Percentiles rank a stretch among this genome's conserved stretches.
Evolutionary conservation across 805 yeast species (phyloP).

Genomic region (Hanseniaspora jakobsenii): DNA sequence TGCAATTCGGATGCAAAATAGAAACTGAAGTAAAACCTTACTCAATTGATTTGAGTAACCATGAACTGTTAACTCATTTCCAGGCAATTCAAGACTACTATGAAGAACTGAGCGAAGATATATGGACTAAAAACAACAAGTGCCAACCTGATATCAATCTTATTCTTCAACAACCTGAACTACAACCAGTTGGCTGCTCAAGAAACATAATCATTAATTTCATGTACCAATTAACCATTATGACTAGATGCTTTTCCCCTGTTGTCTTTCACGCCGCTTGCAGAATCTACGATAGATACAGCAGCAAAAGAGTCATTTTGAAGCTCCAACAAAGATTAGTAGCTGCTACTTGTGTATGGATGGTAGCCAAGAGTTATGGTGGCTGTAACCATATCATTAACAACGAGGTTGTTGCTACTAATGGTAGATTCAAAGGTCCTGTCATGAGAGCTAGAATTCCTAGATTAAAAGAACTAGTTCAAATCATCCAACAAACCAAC

Average conservation of each 20-base stretch:
- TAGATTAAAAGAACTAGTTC: constrained; percentile 55
- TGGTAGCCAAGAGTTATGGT: constrained; percentile 74
- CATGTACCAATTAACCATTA: constrained; percentile 54
- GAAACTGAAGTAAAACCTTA: constrained; percentile 38
- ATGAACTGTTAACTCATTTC: constrained; percentile 40
- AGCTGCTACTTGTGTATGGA: constrained; percentile 85
- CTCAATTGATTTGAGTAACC: constrained; percentile 37
- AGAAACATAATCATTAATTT: constrained; percentile 71
- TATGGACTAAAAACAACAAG: constrained; percentile 28
- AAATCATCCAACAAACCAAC: constrained; percentile 18
- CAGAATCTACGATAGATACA: constrained; percentile 77
- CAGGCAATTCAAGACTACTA: constrained; percentile 39
- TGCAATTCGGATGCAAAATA: constrained; percentile 7
- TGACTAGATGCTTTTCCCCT: constrained; percentile 50
- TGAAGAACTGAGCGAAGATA: constrained; percentile 36
- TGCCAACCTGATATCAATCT: constrained; percentile 47
- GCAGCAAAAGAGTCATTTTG: constrained; percentile 73
- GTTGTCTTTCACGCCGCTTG: constrained; percentile 56
- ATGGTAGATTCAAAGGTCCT: constrained; percentile 54
- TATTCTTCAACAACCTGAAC: constrained; percentile 80
- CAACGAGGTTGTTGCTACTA: constrained; percentile 37
- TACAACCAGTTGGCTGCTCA: constrained; percentile 46
- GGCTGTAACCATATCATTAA: constrained; percentile 59
- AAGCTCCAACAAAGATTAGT: constrained; percentile 82
- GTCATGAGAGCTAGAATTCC: constrained; percentile 69